Base-by-base conservation (phyloP, 768 basidiomycete species). In the Hygrophorus pudorinus region DNA sequence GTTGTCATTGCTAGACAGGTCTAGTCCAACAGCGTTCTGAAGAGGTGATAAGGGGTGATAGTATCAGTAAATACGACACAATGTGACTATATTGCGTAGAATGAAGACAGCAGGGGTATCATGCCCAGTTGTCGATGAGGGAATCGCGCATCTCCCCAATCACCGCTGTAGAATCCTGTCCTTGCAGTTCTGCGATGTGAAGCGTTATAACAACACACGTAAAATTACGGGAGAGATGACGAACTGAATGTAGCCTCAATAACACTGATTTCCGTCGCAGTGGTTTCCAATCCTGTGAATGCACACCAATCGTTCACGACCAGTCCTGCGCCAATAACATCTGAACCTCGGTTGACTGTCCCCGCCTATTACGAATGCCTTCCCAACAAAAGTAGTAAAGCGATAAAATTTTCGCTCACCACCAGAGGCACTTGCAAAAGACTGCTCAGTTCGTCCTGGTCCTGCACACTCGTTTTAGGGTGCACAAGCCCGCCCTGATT, bases 281-380 rank as follows among this genome's bases (percentile, higher is more conserved):
- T 99, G 48, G 96, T 98, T 59, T 99, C 96, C 21, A 96, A 73
- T 29, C 96, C 96, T n/a, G 92, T 91, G 65, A 98, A 98, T 8
- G 96, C 96, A 67, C 88, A 90, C 96, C 96, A 98, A 61, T 98
- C 96, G 57, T 99, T 99, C 46, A 98, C 96, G 45, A 99, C 91
- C 28, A 98, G 73, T 24, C 96, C 96, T 7, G 94, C 96, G 24
- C 96, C 96, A 51, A 99, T 82, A 30, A 98, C 92, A 56, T 98
- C 96, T 38, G 92, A 96, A 56, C 96, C 96, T 59, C 96, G 83
- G 65, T 98, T 99, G 48, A 99, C 91, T 2, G 96, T 98, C 17
- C 96, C 96, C 41, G 96, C 92, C 91, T 94, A 45, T 48, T 43
- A 24, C 41, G 44, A 4, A 16, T 10, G 14, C 21, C 35, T 45